Base-by-base conservation (phyloP, 2,329 filamentous ascomycete species). In the Penicillium sp. region DNA sequence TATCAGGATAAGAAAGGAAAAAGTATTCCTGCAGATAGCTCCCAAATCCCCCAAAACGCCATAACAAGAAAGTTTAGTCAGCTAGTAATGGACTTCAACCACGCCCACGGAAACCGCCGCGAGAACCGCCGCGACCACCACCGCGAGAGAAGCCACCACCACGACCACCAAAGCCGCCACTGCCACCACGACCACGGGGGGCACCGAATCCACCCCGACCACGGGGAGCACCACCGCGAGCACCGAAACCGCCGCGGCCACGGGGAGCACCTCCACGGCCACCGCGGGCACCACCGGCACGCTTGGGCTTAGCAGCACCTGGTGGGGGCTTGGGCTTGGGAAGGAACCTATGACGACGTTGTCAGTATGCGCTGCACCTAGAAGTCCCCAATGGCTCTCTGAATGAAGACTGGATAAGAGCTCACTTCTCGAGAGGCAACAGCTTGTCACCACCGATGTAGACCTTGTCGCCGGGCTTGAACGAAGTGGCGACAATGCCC, bases 401-500 rank as follows among this genome's bases (percentile, higher is more conserved):
- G 5, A 24, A 39, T n/a, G 28, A 26, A 42, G 58, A 44, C 7
- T 4, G 25, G 24, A 7, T 7, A 37, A 13, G 40, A 13, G 40
- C 68, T 47, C 70, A 82, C 79, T 86, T 90, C 73, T 98, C 93
- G 62, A 97, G 76, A 39, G 93, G 91, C 53, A 98, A 78, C 45
- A 96, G 82, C 79, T 96, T 98, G 76, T 97, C 93, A 65, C 84
- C 82, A 61, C 85, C 88, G 66, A 97, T 95, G 78, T 84, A 98
- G 75, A 98, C 94, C 76, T 94, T 95, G 79, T 97, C 93, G 67
- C 93, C 93, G 54, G 84, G 75, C 78, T 96, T 95, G 84, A 97
- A 98, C 36, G 87, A 93, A 50, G 84, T 82, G 53, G 93, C 90
- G 72, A 95, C 87, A 70, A 98, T 97, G 62, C 93, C 93, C 69